These are phyloP conservation scores for Trichoderma guizhouense DNA, from an alignment of 2,329 filamentous ascomycete species.

Conservation along the genomic window DNA sequence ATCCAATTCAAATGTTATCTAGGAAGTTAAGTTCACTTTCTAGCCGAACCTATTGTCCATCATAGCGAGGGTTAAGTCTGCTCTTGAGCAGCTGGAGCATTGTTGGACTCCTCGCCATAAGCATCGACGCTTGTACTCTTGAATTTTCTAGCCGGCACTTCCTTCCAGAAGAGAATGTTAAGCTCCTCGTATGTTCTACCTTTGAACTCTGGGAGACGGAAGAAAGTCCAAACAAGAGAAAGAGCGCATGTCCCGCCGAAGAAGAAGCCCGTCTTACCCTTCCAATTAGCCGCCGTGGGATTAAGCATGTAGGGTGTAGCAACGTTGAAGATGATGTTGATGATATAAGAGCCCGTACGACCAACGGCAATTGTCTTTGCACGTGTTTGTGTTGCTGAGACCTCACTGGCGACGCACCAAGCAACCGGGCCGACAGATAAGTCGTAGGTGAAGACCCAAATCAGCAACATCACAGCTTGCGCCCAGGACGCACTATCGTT, in stretches of 20 bases:
- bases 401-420: not conserved
- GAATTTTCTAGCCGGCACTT: constrained; percentile 32
- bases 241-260: constrained; percentile 22
- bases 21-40: not conserved
- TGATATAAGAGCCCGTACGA: not conserved
- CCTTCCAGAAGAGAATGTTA: constrained; percentile 32
- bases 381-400: not conserved
- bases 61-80: not conserved
- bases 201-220: constrained; percentile 52
- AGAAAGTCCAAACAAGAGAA: constrained; percentile 46
- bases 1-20: not conserved
- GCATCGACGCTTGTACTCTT: not conserved
- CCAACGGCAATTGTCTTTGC: not conserved
- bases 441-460: not conserved
- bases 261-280: not conserved
- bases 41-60: not conserved
- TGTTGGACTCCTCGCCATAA: not conserved
- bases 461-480: not conserved
- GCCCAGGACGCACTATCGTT: not conserved
- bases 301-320: not conserved
- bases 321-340: not conserved
- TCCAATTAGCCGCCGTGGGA: not conserved
- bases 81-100: not conserved
- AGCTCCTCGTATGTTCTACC: constrained; percentile 44
- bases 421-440: not conserved